Conservation (phyloP, 768 basidiomycete species). For the Asterophora parasitica region DNA sequence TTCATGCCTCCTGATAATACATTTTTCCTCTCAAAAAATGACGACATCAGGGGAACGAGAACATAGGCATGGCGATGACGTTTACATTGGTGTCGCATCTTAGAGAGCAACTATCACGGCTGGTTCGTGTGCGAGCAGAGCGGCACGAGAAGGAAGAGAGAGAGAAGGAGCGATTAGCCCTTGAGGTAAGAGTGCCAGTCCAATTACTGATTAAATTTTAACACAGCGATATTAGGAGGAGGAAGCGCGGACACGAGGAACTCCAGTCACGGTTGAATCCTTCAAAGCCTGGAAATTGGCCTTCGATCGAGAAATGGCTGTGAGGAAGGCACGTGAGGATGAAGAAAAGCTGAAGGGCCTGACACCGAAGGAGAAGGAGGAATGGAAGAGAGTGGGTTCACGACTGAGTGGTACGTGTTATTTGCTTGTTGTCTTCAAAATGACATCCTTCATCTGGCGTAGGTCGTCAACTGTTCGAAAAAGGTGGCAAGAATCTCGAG, state of each 20-base stretch:
- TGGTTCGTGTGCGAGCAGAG: slow-evolving; percentile 59
- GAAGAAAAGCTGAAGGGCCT: slow-evolving; percentile 67
- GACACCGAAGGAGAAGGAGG: slow-evolving; percentile 81
- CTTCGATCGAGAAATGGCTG: slow-evolving; percentile 67
- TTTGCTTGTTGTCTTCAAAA: neutral
- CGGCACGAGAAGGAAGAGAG: slow-evolving; percentile 53
- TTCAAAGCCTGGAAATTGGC: slow-evolving; percentile 81
- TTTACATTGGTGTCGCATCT: slow-evolving; percentile 89
- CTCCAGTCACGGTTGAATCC: slow-evolving; percentile 79
- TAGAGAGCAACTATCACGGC: slow-evolving; percentile 63
- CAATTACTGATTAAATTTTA: neutral
- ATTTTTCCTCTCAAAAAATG: slow-evolving; percentile 6
- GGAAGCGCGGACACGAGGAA: slow-evolving; percentile 83
- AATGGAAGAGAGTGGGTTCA: slow-evolving; percentile 58
- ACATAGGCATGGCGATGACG: slow-evolving; percentile 95
- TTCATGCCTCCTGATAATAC: slow-evolving; percentile 8
- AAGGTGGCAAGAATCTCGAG: slow-evolving; percentile 62
- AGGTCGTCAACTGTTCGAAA: slow-evolving; percentile 94
- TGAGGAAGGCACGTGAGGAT: slow-evolving; percentile 62
- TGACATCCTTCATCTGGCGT: neutral
- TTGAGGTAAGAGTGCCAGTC: slow-evolving; percentile 55
- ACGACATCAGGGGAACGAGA: slow-evolving; percentile 65
- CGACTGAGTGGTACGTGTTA: slow-evolving; percentile 61
- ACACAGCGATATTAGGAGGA: slow-evolving; percentile 61
- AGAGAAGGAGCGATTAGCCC: slow-evolving; percentile 66